Conservation (phyloP, 2,329 filamentous ascomycete species). For the Neonectria sp. region DNA sequence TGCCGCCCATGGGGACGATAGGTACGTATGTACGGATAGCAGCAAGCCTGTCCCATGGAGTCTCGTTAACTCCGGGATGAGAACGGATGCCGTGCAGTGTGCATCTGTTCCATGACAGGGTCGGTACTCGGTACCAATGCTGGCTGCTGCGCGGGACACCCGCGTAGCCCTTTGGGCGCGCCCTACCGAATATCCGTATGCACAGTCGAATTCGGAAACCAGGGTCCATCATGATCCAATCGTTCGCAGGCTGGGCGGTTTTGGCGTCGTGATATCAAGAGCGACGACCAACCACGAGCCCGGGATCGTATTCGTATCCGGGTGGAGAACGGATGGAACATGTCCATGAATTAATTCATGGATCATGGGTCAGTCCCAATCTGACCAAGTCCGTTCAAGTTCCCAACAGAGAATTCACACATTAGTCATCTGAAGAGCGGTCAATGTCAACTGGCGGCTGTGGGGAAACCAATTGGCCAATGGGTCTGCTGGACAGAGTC, state of each 20-base stretch:
- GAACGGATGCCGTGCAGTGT: conserved; percentile 20
- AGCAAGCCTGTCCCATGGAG: neutral
- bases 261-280: neutral
- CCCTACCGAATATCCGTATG: conserved; percentile 11
- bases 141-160: conserved; percentile 1
- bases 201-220: conserved; percentile 30
- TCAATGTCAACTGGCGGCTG: conserved; percentile 37
- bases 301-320: conserved; percentile 46
- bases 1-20: too few relatives aligned
- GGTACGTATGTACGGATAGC: too few relatives aligned
- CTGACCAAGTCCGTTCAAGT: neutral
- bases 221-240: conserved; percentile 14
- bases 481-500: conserved; percentile 3
- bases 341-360: neutral
- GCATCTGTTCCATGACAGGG: conserved; percentile 1
- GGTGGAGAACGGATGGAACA: neutral
- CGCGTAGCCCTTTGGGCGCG: conserved; percentile 1
- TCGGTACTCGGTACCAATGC: neutral
- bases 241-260: conserved; percentile 10
- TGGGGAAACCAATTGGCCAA: conserved; percentile 30
- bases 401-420: neutral
- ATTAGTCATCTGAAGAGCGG: conserved; percentile 42
- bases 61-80: conserved; percentile 15
- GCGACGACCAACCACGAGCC: conserved; percentile 3
- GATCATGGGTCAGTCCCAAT: neutral